phyloP scores from a whole-genome alignment of 129 eudicot genomes.

The Flaveria linearis region DNA sequence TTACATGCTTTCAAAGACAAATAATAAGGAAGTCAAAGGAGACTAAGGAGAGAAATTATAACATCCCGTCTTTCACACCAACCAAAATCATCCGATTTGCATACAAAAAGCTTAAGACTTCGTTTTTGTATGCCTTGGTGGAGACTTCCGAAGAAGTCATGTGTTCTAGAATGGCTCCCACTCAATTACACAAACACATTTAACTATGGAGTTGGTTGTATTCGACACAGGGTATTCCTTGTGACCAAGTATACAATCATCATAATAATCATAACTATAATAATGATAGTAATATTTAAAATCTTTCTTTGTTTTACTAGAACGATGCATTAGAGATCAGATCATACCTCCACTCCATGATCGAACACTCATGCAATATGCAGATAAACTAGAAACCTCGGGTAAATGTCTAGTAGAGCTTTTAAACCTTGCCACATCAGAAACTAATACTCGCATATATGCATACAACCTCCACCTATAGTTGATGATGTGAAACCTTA shows the following conservation, averaged over 20 bases:
- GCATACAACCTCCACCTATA: conserved; percentile 57
- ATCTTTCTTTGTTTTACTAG: too few species aligned
- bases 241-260: too few species aligned
- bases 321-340: conserved; percentile 8
- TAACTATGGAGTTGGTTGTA: too few species aligned
- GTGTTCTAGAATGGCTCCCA: too few species aligned
- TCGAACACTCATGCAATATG: conserved; percentile 67
- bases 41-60: neutral
- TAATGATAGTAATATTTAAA: too few species aligned
- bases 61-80: neutral
- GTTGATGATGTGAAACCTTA: conserved; percentile 62
- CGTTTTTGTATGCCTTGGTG: too few species aligned
- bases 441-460: conserved; percentile 51
- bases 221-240: too few species aligned
- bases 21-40: neutral
- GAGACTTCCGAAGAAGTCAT: too few species aligned
- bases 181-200: too few species aligned
- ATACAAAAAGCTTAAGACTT: too few species aligned
- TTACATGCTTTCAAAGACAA: neutral
- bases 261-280: too few species aligned
- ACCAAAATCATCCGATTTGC: too few species aligned
- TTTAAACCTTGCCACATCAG: conserved; percentile 47
- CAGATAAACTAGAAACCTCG: conserved; percentile 68
- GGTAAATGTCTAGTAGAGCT: conserved; percentile 64
- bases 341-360: conserved; percentile 86